phyloP scores from a whole-genome alignment of 2,329 filamentous ascomycete species.

The Pyrenophora teres region DNA sequence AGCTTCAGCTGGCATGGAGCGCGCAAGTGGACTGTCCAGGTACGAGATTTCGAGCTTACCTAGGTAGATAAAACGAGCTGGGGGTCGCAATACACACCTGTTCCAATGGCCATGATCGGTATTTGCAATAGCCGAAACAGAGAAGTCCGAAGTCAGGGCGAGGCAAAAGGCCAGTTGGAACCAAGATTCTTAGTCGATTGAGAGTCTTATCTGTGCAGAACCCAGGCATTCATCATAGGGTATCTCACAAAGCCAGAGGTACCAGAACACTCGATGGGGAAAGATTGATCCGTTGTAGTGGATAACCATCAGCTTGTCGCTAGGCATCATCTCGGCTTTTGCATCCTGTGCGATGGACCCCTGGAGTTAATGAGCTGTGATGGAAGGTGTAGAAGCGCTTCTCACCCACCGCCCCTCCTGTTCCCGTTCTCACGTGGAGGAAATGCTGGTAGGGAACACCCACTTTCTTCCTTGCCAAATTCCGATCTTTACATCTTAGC shows the following conservation, averaged over 20 bases:
- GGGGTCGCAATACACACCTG: constrained; percentile 42
- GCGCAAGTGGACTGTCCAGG: constrained; percentile 19
- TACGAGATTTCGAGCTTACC: constrained; percentile 33
- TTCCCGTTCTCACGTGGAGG: too few species aligned
- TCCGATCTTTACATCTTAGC: neutral
- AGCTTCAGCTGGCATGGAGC: constrained; percentile 40
- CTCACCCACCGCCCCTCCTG: neutral
- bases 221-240: constrained; percentile 70
- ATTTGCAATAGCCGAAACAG: constrained; percentile 48
- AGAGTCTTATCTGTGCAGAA: constrained; percentile 12
- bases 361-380: neutral
- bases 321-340: constrained; percentile 17
- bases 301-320: constrained; percentile 63
- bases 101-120: constrained; percentile 38
- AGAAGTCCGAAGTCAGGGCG: constrained; percentile 38
- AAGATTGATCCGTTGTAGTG: constrained; percentile 70
- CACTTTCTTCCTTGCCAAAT: neutral
- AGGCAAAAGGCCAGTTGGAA: constrained; percentile 57
- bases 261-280: constrained; percentile 68
- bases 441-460: neutral
- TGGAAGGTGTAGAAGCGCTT: neutral
- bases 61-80: constrained; percentile 39
- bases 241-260: constrained; percentile 68
- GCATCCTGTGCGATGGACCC: neutral
- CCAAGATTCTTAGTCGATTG: constrained; percentile 44